Evolutionary conservation across 768 basidiomycete species (phyloP), one percentile per base, ranked within the genome.

Genomic region (Russula earlei): DNA sequence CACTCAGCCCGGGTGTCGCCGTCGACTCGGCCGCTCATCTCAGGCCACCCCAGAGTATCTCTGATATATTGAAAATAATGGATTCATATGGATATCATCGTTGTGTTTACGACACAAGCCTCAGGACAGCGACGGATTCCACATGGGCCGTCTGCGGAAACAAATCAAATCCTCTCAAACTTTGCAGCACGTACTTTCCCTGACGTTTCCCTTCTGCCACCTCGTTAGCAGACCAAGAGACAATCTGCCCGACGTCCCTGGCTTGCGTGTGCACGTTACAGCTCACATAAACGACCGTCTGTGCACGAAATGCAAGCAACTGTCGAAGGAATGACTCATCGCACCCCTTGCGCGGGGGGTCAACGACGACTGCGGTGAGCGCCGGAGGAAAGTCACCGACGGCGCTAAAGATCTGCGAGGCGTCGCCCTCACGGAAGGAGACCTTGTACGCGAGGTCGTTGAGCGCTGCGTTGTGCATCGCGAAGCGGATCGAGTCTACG

Each of bases 181-280:
- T 89, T 71, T 93, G 88, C 64, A 99, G 63, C 59, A 79, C 75
- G 70, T 96, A 99, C 63, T 68, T 72, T 37, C 70, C 70, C 4
- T 55, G 63, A 66, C 67, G 55, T 62, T 61, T 61, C 36, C 59
- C 72, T 40, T 60, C 72, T 45, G 68, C 71, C 45, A 62, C 71
- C 52, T 67, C 71, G 44, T 47, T 38, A 62, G 70, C 69, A 58
- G 76, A 77, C 66, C 79, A 70, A 20, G 62, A 54, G 42, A 84
- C 33, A 34, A 96, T 80, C 70, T 74, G 79, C 15, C 89, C 92
- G 2, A 96, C 75, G 69, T 96, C 94, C 64, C 93, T 72, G 31
- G 88, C 89, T 72, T 91, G 88, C 8, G 92, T 92, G 64, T 94
- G 93, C 45, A 96, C 93, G 66, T 95, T 96, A 65, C 93, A 96